Base-by-base conservation (phyloP, 345 rosid genomes). In the Aethionema arabicum region DNA sequence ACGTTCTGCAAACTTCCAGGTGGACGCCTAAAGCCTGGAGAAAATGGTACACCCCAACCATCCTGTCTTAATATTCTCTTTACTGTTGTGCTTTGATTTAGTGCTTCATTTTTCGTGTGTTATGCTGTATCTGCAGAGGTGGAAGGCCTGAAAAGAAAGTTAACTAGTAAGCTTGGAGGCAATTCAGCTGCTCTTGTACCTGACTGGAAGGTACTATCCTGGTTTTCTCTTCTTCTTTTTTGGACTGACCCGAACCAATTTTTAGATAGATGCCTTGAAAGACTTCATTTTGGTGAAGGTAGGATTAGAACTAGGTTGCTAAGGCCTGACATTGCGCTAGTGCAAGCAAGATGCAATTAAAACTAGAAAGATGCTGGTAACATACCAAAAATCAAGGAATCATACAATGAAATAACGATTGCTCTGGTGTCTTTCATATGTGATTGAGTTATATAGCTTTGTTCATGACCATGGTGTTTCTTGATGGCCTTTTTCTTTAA, bases 1-100 rank as follows among this genome's bases (percentile, higher is more conserved):
- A 90, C 97, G 36, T 90, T 95, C 80, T 88, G 97, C 81, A 95
- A 95, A 78, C 97, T 95, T 77, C 98, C 96, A 16, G 99, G 99
- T 58, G 98, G 98, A 3, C 93, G 97, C 40, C 63, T 95, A 67
- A 95, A 83, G 82, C 95, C 96, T 53, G 97, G 97, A 69, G 99
- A 95, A 72, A 90, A 90, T 70, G 99, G 99, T 90, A 82, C 57
- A 44, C 38, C 59, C 0, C 3, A 29, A 7, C 48, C 53, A 27
- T 29, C 11, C 10, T 1, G 65, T 65, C 3, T 32, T 43, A 21
- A 11, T 21, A 65, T 14, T 57, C 49, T 51, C 56, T 12, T n/a
- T 21, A 38, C 46, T 32, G 9, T 11, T 65, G 14, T 29, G 35
- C 39, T 13, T 40, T 43, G 52, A 14, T 13, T 38, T 12, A 40